Evolutionary conservation across 768 basidiomycete species (phyloP).

Genomic region (Trametes villosa): DNA sequence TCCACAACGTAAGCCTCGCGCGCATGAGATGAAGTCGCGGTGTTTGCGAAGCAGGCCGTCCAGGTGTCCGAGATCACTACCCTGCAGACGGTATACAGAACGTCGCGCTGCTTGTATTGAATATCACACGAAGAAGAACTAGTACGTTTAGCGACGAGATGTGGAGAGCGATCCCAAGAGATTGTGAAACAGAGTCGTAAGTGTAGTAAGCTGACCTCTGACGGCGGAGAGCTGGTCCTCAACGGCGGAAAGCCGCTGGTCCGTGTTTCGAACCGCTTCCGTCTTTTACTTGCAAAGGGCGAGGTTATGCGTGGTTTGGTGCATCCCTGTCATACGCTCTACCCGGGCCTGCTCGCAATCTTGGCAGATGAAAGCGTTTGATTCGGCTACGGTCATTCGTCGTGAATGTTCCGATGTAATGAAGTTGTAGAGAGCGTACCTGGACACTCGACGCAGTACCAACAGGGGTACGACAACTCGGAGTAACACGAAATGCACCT

Average conservation of each 20-base stretch:
- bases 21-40: too few relatives aligned
- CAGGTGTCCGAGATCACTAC: too few relatives aligned
- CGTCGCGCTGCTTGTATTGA: too few relatives aligned
- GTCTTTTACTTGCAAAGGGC: constrained; percentile 2
- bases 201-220: neutral
- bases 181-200: constrained; percentile 14
- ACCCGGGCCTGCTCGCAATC: constrained; percentile 15
- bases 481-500: constrained; percentile 14
- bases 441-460: constrained; percentile 18
- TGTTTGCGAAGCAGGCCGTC: too few relatives aligned
- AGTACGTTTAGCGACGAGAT: too few relatives aligned
- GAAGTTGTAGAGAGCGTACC: neutral
- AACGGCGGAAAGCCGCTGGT: constrained; percentile 11
- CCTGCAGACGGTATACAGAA: too few relatives aligned
- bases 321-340: neutral
- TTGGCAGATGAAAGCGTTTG: constrained; percentile 10
- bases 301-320: constrained; percentile 12
- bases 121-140: too few relatives aligned
- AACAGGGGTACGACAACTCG: neutral
- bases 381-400: neutral
- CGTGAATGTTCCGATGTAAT: too few relatives aligned
- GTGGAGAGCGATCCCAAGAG: constrained; percentile 3
- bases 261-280: neutral
- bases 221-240: constrained; percentile 8
- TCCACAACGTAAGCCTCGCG: too few relatives aligned